Evolutionary conservation across 306 rosid genomes (phyloP), one percentile per base, ranked within the genome.

Genomic region (Dryas drummondii): DNA sequence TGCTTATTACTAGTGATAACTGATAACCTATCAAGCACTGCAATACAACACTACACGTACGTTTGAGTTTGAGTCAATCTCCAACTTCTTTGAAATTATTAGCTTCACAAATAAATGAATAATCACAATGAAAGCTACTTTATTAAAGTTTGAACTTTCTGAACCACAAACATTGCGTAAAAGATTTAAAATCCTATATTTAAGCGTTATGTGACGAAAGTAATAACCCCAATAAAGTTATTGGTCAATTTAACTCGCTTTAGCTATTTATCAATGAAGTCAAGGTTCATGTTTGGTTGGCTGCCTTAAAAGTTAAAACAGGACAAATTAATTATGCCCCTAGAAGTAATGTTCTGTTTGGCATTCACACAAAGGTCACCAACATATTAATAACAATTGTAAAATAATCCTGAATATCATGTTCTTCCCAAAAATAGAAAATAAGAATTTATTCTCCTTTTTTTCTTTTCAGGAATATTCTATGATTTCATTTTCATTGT

Each of bases 21-120:
- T 85, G 89, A 89, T 83, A 89, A 79, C 84, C 85, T 89, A 85
- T 89, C 94, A 79, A n/a, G 8, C 19, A 57, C 70, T 22, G 6
- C 19, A 57, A 66, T 22, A 32, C 37, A 32, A 32, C 19, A 53
- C 70, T 22, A 40, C 63, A 46, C n/a, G 19, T 27, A 7, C 13
- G n/a, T 22, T 44, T 54, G 44, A 42, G 51, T 46, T 73, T 51
- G 9, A 82, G 85, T 86, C 93, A 82, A 84, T 64, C 45, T 53
- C 73, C 10, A 17, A 19, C 71, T 27, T 44, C 3, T 42, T 63
- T 46, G 7, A 66, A 8, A 19, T 7, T 51, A 64, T 10, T 14
- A 44, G 48, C 5, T 68, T 68, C 57, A 32, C 45, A 78, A 48
- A 41, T n/a, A n/a, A n/a, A n/a, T n/a, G n/a, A n/a, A n/a, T 74